A percentile compares a stretch with the other conserved stretches of the same genome.
phyloP scores from a whole-genome alignment of 2,329 filamentous ascomycete genomes.

The Phyllosticta citrichinensis region DNA sequence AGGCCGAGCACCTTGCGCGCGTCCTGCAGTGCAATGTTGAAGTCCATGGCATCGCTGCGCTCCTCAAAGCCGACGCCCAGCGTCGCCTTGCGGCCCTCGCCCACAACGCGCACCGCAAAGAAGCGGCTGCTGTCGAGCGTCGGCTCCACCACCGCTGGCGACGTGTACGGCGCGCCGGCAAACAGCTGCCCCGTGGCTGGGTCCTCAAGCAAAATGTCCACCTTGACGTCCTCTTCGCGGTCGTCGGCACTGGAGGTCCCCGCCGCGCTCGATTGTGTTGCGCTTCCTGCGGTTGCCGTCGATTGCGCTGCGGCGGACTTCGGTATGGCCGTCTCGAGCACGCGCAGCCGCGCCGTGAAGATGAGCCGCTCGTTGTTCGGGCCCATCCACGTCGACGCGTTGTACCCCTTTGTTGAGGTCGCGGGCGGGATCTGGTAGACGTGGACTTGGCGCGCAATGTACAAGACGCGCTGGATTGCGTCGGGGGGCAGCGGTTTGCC shows the following conservation, averaged over 20 bases:
- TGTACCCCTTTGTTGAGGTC: constrained; percentile 67
- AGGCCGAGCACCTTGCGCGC: constrained; percentile 60
- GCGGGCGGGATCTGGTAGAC: constrained; percentile 82
- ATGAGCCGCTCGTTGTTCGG: constrained; percentile 60
- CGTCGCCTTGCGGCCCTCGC: constrained; percentile 64
- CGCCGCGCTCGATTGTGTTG: not conserved
- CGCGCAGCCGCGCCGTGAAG: constrained; percentile 72
- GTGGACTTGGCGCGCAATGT: constrained; percentile 64
- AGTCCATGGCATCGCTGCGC: constrained; percentile 75
- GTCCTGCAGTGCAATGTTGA: constrained; percentile 70
- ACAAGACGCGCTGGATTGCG: constrained; percentile 77
- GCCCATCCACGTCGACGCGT: constrained; percentile 65
- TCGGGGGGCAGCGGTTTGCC: constrained; percentile 57
- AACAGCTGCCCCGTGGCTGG: constrained; percentile 63
- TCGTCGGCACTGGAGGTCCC: not conserved
- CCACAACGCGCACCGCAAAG: constrained; percentile 73
- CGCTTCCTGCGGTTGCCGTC: constrained; percentile 14
- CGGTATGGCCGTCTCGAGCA: constrained; percentile 61
- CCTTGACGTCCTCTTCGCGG: constrained; percentile 50
- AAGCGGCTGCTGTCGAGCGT: constrained; percentile 72
- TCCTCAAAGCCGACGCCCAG: constrained; percentile 84
- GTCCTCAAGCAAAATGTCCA: constrained; percentile 74
- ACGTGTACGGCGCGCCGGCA: constrained; percentile 70
- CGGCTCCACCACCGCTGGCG: constrained; percentile 57
- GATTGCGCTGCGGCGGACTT: constrained; percentile 14